A percentile compares a stretch with the other conserved stretches of the same genome.
Conservation (phyloP, 2,329 filamentous ascomycete genomes). For the Exserohilum turcica region DNA sequence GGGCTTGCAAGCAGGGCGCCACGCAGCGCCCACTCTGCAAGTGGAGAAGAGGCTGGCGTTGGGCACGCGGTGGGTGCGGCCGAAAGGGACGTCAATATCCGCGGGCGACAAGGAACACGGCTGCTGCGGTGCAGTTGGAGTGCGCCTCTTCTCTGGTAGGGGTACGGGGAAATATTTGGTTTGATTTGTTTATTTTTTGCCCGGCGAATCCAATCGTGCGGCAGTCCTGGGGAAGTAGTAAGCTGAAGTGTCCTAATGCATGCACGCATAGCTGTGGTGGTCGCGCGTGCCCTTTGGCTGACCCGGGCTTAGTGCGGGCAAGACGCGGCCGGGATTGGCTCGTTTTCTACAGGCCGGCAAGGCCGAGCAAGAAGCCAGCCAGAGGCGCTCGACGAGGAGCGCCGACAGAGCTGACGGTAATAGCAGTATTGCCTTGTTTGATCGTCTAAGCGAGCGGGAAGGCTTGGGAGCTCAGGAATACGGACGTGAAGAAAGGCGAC, state of each 20-base stretch:
- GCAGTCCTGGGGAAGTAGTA: not conserved
- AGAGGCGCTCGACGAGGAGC: not conserved
- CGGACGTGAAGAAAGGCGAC: slow-evolving; percentile 5
- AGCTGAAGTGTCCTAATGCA: not conserved
- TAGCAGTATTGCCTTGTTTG: not conserved
- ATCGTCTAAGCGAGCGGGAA: slow-evolving; percentile 1
- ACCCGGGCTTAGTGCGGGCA: not conserved
- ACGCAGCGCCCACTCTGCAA: not conserved
- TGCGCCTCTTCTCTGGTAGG: not conserved
- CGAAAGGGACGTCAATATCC: not conserved
- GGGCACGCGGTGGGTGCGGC: not conserved
- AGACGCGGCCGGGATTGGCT: not conserved
- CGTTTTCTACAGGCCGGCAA: not conserved
- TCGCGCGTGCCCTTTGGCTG: not conserved
- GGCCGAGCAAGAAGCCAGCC: not conserved
- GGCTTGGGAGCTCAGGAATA: not conserved
- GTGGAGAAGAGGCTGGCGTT: not conserved
- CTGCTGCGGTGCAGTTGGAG: not conserved
- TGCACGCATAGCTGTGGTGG: not conserved
- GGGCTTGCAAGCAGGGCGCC: not conserved
- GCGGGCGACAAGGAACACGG: not conserved
- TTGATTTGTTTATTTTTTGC: not conserved
- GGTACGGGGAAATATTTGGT: not conserved
- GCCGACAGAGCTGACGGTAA: slow-evolving; percentile 6
- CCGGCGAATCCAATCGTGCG: not conserved